Evolutionary conservation across 345 rosid genomes (phyloP), one percentile per base, ranked within the genome.

Genomic region (Citrus cavaleriei): DNA sequence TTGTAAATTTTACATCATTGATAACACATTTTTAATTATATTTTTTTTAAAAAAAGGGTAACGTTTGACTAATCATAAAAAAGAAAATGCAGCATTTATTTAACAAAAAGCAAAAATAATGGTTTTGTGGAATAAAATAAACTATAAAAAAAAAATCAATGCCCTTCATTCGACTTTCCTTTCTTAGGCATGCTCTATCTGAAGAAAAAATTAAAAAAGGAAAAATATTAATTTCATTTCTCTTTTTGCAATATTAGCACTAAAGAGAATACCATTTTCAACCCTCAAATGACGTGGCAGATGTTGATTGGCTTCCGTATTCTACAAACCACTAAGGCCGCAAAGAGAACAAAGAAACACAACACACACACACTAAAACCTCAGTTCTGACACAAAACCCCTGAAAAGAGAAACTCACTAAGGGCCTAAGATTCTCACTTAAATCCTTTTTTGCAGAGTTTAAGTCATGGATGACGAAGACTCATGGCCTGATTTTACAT

Each of bases 401-500:
- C 68, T 64, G 68, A 64, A 60, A 30, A 63, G 68, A 12, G 58
- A 69, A 62, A 21, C 18, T 37, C 59, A 1, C 18, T 4, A 25
- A 74, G 68, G 18, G 22, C 7, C 57, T 16, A 12, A 46, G 21
- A 25, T 42, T 27, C 38, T 40, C 27, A 22, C 5, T 37, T 37
- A 37, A 58, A n/a, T 21, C 24, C 59, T 27, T 2, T 73, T 13
- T 10, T 6, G 27, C 62, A 59, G 24, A 16, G 28, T 68, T 38
- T 6, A 42, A 67, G 38, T 18, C 72, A 69, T 69, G 73, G 73
- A 42, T 27, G 73, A 42, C 7, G 35, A 5, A 57, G 78, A 76
- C 4, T 76, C 72, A 16, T 76, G 62, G 71, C 28, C 46, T 51
- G 78, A 76, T 35, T 76, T 76, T 35, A 76, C 78, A 12, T 38